phyloP scores from a whole-genome alignment of 257 asterid genomes.

The Osmanthus fragrans region DNA sequence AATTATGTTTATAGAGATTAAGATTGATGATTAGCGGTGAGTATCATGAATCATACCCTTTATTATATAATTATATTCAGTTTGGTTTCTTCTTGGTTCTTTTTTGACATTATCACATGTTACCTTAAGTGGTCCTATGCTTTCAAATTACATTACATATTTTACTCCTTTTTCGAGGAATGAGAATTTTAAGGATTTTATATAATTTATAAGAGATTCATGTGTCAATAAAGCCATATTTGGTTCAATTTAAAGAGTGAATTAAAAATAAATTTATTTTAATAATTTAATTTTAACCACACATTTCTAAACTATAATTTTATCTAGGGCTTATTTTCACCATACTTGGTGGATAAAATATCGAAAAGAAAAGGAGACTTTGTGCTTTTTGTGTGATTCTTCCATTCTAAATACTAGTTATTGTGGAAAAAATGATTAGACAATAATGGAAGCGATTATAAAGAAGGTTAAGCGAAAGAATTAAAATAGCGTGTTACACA shows the following conservation, averaged over 20 bases:
- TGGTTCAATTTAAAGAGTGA: too few relatives aligned
- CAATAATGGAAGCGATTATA: too few relatives aligned
- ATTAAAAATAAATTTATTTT: too few relatives aligned
- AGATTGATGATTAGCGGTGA: conserved; percentile 27
- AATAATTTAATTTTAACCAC: too few relatives aligned
- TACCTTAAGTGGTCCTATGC: conserved; percentile 37
- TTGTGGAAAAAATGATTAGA: too few relatives aligned
- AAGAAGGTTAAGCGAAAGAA: too few relatives aligned
- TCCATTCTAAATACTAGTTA: not conserved
- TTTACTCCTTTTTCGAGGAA: conserved; percentile 2
- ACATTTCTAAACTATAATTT: too few relatives aligned
- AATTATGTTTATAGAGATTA: conserved; percentile 14
- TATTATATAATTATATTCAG: not conserved
- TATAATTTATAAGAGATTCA: not conserved
- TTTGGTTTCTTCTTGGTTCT: conserved; percentile 13
- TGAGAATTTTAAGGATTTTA: not conserved
- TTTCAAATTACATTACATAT: conserved; percentile 23
- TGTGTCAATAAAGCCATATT: too few relatives aligned
- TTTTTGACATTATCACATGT: conserved; percentile 27
- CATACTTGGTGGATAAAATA: not conserved
- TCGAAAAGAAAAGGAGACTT: too few relatives aligned
- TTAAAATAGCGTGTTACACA: too few relatives aligned
- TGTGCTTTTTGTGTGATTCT: conserved; percentile 2
- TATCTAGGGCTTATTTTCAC: too few relatives aligned
- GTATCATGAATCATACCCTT: conserved; percentile 37